These are phyloP conservation scores for Jamesozyma hellenica DNA, from an alignment of 805 yeast genomes.

Conservation along the genomic window DNA sequence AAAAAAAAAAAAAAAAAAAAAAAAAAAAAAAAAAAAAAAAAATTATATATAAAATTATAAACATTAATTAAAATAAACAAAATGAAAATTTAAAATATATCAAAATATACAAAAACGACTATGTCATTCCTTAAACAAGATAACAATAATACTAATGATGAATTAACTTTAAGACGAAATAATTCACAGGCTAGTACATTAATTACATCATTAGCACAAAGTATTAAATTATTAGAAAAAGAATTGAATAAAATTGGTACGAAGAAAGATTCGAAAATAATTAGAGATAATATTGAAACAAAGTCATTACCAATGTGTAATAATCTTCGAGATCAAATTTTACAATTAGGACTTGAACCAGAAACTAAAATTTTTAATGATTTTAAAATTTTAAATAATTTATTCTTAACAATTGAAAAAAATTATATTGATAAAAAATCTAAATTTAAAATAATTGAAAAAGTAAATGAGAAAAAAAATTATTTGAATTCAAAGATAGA, in stretches of 20 bases:
- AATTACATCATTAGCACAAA: constrained; percentile 9
- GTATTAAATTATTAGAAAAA: constrained; percentile 10
- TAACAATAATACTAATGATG: background rate
- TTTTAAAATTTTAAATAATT: constrained; percentile 41
- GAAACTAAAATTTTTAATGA: constrained; percentile 42
- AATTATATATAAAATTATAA: background rate
- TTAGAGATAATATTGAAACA: constrained; percentile 26
- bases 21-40: background rate
- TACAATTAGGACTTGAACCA: constrained; percentile 1
- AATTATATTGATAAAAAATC: constrained; percentile 40
- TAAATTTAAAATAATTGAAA: constrained; percentile 6
- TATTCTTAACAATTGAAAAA: constrained; percentile 35
- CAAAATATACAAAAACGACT: background rate
- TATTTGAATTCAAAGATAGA: background rate
- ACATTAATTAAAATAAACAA: background rate
- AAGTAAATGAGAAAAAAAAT: too few species aligned
- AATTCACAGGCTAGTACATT: constrained; percentile 1
- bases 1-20: background rate
- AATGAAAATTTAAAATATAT: background rate
- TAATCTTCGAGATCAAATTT: constrained; percentile 13
- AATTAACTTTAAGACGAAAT: background rate
- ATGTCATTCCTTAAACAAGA: constrained; percentile 17
- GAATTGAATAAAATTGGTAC: constrained; percentile 14
- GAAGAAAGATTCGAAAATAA: constrained; percentile 29
- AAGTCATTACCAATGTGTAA: constrained; percentile 16